Evolutionary conservation across 805 yeast species (phyloP).

Genomic region (Kodamaea kaohsiungensis): DNA sequence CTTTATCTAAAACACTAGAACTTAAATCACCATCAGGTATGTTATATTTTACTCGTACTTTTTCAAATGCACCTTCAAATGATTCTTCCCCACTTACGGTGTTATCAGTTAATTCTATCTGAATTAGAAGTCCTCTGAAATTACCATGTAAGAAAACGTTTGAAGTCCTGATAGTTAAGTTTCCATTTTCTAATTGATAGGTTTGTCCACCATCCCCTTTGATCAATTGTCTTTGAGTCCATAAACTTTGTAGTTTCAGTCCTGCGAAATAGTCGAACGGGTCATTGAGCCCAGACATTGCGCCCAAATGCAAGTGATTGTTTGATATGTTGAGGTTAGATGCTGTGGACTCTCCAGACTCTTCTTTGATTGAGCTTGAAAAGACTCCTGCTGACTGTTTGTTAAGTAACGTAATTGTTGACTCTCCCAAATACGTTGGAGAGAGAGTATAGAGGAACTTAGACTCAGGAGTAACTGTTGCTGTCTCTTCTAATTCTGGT

Average conservation of each 20-base stretch:
- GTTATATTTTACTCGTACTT: constrained; percentile 31
- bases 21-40: constrained; percentile 43
- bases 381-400: constrained; percentile 39
- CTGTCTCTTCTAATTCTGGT: constrained; percentile 30
- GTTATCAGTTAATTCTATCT: constrained; percentile 41
- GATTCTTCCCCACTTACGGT: constrained; percentile 14
- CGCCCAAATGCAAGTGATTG: constrained; percentile 47
- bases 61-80: constrained; percentile 21
- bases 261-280: constrained; percentile 56
- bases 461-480: constrained; percentile 34
- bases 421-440: constrained; percentile 49
- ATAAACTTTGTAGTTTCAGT: constrained; percentile 63
- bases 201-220: constrained; percentile 76
- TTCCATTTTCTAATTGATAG: constrained; percentile 56
- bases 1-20: constrained; percentile 29
- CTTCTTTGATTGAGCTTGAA: constrained; percentile 34
- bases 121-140: constrained; percentile 69
- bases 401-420: constrained; percentile 51
- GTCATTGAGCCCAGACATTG: constrained; percentile 57
- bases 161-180: constrained; percentile 58
- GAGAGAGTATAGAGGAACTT: constrained; percentile 52
- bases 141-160: constrained; percentile 74
- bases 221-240: constrained; percentile 68
- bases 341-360: constrained; percentile 12
- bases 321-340: constrained; percentile 32